A percentile compares a stretch with the other conserved stretches of the same genome.
These are phyloP conservation scores for Linnemannia exigua DNA, from an alignment of 192 early-diverging fungal species.

Conservation along the genomic window DNA sequence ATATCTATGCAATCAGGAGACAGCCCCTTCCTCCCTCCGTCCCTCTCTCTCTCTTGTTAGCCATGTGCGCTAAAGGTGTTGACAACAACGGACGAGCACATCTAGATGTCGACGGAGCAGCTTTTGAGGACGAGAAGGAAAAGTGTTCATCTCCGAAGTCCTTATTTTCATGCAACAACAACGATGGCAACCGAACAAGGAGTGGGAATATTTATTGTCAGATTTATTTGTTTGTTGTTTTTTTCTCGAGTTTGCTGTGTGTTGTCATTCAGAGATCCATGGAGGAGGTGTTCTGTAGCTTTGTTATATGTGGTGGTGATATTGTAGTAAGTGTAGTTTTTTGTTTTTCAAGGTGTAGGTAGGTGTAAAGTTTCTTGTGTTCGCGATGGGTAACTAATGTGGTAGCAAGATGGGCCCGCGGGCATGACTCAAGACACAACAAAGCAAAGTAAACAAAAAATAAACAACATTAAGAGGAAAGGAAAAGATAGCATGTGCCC, in stretches of 20 bases:
- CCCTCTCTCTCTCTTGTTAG: no score
- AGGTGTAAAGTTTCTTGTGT: neutral
- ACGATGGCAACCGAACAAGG: neutral
- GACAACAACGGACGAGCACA: neutral
- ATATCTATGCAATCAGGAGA: neutral
- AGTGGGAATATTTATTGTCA: neutral
- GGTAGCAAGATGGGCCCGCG: neutral
- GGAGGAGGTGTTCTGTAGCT: neutral
- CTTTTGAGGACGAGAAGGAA: neutral
- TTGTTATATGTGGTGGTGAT: no score
- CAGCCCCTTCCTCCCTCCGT: no score
- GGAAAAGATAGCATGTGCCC: neutral
- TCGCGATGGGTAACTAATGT: neutral
- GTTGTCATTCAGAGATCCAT: neutral
- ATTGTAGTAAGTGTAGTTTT: neutral
- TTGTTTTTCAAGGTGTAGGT: no score
- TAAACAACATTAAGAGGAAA: no score
- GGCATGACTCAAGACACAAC: neutral
- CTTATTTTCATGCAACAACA: neutral
- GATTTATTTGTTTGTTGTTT: neutral
- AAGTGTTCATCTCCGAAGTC: neutral
- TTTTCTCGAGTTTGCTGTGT: neutral
- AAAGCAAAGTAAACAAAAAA: neutral
- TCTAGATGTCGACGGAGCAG: neutral
- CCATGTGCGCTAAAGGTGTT: no score